Evolutionary conservation across 1,139 yeast genomes (phyloP), one percentile per base, ranked within the genome.

Genomic region (Yamadazyma mexicana): DNA sequence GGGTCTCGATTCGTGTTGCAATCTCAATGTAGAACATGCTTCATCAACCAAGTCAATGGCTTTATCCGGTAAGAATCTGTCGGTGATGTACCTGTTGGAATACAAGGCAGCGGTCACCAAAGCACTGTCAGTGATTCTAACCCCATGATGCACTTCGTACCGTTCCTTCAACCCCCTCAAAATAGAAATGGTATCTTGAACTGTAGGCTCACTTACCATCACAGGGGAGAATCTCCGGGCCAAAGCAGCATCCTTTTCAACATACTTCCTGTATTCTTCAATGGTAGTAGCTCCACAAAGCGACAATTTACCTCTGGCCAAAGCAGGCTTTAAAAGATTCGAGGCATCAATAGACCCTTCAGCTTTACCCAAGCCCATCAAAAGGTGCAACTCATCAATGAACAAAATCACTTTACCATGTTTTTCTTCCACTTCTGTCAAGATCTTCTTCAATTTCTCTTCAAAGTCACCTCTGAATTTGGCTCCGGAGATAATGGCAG

Each of bases 111-210:
- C 96, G 0, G 96, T 86, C 1, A 92, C 98, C 42, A 92, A 72
- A 0, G 98, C 97, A 31, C 91, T 77, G 59, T 92, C 98, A 5
- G 94, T 78, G 42, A 92, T 88, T 49, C 97, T 77, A n/a, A 92
- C 98, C 62, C 98, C 98, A 57, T 92, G 98, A 57, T 92, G 98
- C 3, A 92, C 96, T 58, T 92, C 98, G 57, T 92, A 92, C 50
- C 86, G 77, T 57, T 92, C 98, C 59, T 91, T 91, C 56, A 92
- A 72, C 5, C 98, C 98, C 57, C 98, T 79, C 44, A 92, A 69
- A 47, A 92, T 92, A 10, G 96, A 85, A 42, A 92, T 87, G 0
- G 97, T 85, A 59, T 92, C 98, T 47, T 85, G 83, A 7, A 91
- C 96, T 2, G 85, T 73, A n/a, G 98, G 98, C 57, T 92, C 98